Conservation (phyloP, 345 rosid genomes). For the Cardamine chenopodiifolia region DNA sequence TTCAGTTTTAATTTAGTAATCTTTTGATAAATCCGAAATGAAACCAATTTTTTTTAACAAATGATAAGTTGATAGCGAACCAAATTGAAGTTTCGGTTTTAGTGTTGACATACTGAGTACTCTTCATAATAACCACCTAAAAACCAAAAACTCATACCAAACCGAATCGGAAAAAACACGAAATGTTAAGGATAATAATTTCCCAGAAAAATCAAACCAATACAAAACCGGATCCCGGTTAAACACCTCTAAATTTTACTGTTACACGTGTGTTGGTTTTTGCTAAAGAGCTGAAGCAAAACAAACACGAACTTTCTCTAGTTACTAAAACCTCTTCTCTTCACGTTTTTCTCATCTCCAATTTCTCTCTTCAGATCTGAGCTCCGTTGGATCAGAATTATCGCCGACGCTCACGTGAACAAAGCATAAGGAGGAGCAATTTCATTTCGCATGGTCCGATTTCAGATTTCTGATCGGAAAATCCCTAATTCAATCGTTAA, state of each 20-base stretch:
- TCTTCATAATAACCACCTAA: background rate
- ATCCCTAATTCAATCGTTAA: slow-evolving; percentile 5
- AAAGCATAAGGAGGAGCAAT: background rate
- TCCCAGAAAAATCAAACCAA: background rate
- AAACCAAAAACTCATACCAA: background rate
- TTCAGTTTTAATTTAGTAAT: background rate
- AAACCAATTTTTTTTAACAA: background rate
- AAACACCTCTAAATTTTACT: slow-evolving; percentile 15
- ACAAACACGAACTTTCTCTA: slow-evolving; percentile 3
- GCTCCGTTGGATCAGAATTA: background rate
- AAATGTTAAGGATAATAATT: background rate
- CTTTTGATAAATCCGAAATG: background rate
- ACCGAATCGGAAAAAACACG: background rate
- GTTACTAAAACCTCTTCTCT: slow-evolving; percentile 25
- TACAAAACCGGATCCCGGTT: slow-evolving; percentile 21
- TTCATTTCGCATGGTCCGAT: slow-evolving; percentile 17
- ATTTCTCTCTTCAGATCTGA: slow-evolving; percentile 38
- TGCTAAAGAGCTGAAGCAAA: background rate
- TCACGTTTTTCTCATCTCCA: slow-evolving; percentile 35
- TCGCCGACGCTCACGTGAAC: slow-evolving; percentile 21
- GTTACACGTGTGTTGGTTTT: slow-evolving; percentile 23
- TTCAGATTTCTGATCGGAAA: slow-evolving; percentile 24
- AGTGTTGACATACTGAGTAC: background rate
- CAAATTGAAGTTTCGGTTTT: background rate
- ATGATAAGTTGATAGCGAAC: background rate